Conservation (phyloP, 176 grass and related monocot genomes). For the Hordeum vulgare region DNA sequence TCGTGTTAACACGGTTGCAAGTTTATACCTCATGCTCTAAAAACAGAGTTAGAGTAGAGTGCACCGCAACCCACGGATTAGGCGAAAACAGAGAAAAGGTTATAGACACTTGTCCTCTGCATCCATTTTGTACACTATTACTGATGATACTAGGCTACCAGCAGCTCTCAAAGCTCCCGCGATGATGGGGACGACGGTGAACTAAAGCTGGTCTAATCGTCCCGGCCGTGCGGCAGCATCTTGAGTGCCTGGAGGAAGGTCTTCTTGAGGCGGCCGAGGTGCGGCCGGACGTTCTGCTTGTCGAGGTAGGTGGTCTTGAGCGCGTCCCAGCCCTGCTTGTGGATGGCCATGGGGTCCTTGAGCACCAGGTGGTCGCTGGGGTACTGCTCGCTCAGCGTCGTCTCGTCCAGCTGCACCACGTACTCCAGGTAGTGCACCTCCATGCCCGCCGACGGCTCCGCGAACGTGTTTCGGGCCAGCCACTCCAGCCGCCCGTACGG, state of each 20-base stretch:
- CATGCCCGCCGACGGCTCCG: constrained; percentile 63
- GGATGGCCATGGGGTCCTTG: constrained; percentile 57
- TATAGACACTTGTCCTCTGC: constrained; percentile 6
- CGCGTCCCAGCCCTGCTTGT: constrained; percentile 76
- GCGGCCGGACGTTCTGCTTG: constrained; percentile 84
- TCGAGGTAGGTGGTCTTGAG: constrained; percentile 83
- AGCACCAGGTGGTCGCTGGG: constrained; percentile 62
- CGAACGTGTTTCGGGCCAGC: constrained; percentile 77
- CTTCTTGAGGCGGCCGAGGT: constrained; percentile 74
- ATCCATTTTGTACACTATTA: background rate
- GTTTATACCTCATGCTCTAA: background rate
- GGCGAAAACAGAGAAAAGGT: background rate
- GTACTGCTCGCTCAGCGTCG: constrained; percentile 79
- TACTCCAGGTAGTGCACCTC: constrained; percentile 85
- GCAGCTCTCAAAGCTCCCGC: background rate
- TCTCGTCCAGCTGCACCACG: constrained; percentile 76
- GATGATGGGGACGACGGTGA: background rate
- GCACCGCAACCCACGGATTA: background rate
- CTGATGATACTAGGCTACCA: background rate
- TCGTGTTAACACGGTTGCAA: background rate
- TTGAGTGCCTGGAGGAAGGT: constrained; percentile 65
- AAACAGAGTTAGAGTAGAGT: background rate
- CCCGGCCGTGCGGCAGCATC: constrained; percentile 48
- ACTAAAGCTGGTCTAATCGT: background rate
- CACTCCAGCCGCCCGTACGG: constrained; percentile 73